Percentiles rank a stretch among this genome's conserved stretches.
Evolutionary conservation across 208 protist species (phyloP).

Genomic region (Trypanosoma lewisi): DNA sequence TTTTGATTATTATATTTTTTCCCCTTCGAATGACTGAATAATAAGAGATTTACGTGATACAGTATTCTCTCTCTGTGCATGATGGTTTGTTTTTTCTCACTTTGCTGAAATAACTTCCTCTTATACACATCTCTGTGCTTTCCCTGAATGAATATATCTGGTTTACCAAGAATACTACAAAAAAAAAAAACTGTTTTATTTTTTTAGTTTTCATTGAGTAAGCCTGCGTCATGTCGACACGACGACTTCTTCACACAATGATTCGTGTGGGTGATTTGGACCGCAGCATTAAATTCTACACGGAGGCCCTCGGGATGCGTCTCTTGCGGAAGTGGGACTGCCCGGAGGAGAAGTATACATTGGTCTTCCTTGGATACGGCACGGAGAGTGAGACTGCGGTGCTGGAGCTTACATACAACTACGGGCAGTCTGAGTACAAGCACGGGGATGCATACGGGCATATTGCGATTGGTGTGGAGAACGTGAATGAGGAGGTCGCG

Average conservation of each 20-base stretch:
- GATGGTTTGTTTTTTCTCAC: neutral
- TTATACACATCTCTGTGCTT: no score
- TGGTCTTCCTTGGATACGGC: conserved; percentile 80
- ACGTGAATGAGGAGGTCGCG: conserved; percentile 52
- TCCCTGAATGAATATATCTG: no score
- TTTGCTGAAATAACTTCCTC: no score
- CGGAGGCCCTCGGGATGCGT: conserved; percentile 69
- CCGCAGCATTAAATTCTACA: conserved; percentile 83
- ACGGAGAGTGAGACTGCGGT: conserved; percentile 66
- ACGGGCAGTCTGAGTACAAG: conserved; percentile 62
- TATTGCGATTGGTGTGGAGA: conserved; percentile 81
- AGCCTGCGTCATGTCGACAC: conserved; percentile 23
- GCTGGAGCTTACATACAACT: conserved; percentile 89
- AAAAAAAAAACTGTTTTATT: no score
- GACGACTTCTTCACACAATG: conserved; percentile 82
- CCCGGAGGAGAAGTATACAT: conserved; percentile 73
- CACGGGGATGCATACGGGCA: conserved; percentile 79
- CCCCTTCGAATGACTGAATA: neutral
- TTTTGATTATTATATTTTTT: conserved; percentile 11
- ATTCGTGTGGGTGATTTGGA: conserved; percentile 83
- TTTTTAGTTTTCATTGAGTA: no score
- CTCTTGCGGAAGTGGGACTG: conserved; percentile 79
- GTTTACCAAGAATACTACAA: no score
- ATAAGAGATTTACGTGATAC: no score
- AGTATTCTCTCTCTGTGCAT: neutral